Evolutionary conservation across 345 rosid species (phyloP), one percentile per base, ranked within the genome.

Genomic region (Lagerstroemia speciosa): DNA sequence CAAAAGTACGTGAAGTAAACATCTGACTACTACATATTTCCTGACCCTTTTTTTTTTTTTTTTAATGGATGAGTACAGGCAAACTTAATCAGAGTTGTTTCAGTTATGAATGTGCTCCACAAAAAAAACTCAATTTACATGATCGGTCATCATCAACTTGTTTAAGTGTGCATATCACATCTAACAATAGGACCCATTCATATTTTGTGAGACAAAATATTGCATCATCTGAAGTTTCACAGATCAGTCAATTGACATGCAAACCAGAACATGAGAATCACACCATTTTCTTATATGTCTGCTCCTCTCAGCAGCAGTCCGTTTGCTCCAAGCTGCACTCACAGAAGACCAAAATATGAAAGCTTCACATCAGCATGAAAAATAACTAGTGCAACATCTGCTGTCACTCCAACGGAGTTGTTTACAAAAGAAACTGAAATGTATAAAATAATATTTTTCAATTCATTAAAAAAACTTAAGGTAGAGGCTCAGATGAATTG

Each of bases 301-400:
- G 84, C 96, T 91, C 85, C 99, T 88, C 70, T 89, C 93, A 62
- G 78, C 79, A 68, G 96, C 96, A 68, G 98, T 83, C 64, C 81
- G 73, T 72, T 79, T 91, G 81, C 99, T 91, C 99, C 99, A 94
- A 71, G 93, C 99, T 94, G 60, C 55, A 46, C 34, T 20, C 36
- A 26, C 7, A 10, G 36, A 58, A 57, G 57, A 58, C 1, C 29
- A 30, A 30, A 4, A 58, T 58, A 0, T 37, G 52, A 32, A 3
- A 24, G 67, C 67, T 65, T 37, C 15, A 65, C 9, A 40, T 38
- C 48, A 38, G 67, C 3, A 5, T 2, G 11, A 65, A 36, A 27
- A 65, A 65, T 5, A 65, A 24, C n/a, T n/a, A 19, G 16, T 37
- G 67, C 17, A 19, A 64, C 8, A 7, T 62, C 38, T 62, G 7